Evolutionary conservation across 805 yeast species (phyloP).

Genomic region (Saccharomycopsis sp.): DNA sequence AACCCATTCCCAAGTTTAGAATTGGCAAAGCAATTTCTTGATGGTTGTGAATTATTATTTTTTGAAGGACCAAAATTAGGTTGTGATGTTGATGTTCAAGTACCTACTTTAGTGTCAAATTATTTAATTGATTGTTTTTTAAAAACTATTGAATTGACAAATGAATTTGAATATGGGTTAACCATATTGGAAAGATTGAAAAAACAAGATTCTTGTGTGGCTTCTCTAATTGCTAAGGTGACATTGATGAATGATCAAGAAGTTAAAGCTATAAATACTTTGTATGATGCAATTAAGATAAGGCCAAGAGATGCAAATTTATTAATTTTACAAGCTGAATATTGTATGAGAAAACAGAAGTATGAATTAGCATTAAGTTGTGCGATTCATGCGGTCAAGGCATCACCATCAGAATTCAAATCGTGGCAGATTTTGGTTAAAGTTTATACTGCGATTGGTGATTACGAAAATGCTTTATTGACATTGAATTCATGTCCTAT

Average conservation of each 20-base stretch:
- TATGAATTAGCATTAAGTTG: slow-evolving; percentile 51
- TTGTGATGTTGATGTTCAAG: slow-evolving; percentile 58
- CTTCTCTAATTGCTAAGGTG: slow-evolving; percentile 48
- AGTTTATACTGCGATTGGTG: slow-evolving; percentile 54
- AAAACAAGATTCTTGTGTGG: slow-evolving; percentile 48
- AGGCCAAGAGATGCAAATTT: slow-evolving; percentile 51
- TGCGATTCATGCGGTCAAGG: slow-evolving; percentile 58
- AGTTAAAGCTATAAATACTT: slow-evolving; percentile 45
- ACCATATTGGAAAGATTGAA: slow-evolving; percentile 49
- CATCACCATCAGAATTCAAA: slow-evolving; percentile 67
- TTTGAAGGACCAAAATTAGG: slow-evolving; percentile 63
- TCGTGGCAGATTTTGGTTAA: slow-evolving; percentile 67
- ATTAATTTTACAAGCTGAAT: slow-evolving; percentile 50
- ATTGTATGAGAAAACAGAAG: slow-evolving; percentile 45
- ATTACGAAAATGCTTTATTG: slow-evolving; percentile 64
- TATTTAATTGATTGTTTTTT: slow-evolving; percentile 72
- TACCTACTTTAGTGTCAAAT: slow-evolving; percentile 56
- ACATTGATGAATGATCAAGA: slow-evolving; percentile 51
- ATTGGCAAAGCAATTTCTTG: slow-evolving; percentile 47
- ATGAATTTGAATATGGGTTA: slow-evolving; percentile 53
- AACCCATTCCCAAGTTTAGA: slow-evolving; percentile 59
- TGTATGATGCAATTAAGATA: slow-evolving; percentile 42
- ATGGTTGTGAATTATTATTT: slow-evolving; percentile 61
- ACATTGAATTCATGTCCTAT: slow-evolving; percentile 77
- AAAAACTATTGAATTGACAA: slow-evolving; percentile 57